Percentiles rank a stretch among this genome's conserved stretches.
phyloP scores from a whole-genome alignment of 2,329 filamentous ascomycete species.

The Aspergillus novoparasiticus region DNA sequence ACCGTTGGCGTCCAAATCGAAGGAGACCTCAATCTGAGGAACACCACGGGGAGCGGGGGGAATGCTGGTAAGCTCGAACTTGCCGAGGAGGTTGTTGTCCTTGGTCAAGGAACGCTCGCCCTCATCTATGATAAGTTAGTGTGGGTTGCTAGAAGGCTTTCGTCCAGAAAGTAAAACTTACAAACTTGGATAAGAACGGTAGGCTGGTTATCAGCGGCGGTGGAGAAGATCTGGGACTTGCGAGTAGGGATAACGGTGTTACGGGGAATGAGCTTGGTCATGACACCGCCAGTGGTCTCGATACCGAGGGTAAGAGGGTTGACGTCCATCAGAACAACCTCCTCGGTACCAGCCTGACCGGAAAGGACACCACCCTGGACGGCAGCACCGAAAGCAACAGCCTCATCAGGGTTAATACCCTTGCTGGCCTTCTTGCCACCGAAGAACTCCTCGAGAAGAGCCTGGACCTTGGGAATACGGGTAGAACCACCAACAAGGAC shows the following conservation, averaged over 20 bases:
- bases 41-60: conserved; percentile 93
- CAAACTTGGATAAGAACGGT: conserved; percentile 93
- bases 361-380: conserved; percentile 95
- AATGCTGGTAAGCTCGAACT: conserved; percentile 97
- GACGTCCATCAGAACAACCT: conserved; percentile 92
- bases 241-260: conserved; percentile 94
- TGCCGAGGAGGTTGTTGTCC: conserved; percentile 96
- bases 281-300: conserved; percentile 94
- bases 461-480: conserved; percentile 97
- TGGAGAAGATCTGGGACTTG: conserved; percentile 98
- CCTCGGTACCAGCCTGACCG: conserved; percentile 78
- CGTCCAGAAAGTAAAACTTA: conserved; percentile 29
- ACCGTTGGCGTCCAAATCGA: conserved; percentile 97
- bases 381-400: conserved; percentile 95
- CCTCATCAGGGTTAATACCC: conserved; percentile 99
- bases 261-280: conserved; percentile 94
- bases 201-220: conserved; percentile 93
- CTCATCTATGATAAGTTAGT: conserved; percentile 56
- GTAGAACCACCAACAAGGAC: conserved; percentile 98
- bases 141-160: background rate
- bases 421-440: conserved; percentile 95
- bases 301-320: conserved; percentile 96
- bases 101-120: conserved; percentile 93
- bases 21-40: conserved; percentile 97
- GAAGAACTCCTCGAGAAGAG: conserved; percentile 95